Conservation (phyloP, 2,329 filamentous ascomycete genomes). For the Beauveria asiatica region DNA sequence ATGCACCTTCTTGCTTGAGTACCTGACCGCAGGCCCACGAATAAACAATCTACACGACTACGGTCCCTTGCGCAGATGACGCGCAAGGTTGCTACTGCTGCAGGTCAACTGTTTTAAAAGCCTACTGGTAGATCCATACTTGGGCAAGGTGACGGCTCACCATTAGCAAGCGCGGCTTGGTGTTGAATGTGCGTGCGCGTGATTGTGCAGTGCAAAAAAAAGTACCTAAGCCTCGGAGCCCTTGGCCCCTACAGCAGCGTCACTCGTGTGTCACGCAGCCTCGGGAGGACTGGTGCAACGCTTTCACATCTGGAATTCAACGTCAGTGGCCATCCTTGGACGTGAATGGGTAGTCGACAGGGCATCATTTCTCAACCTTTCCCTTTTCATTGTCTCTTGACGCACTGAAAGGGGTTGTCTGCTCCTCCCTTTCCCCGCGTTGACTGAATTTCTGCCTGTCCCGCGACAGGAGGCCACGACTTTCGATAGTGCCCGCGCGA, state of each 20-base stretch:
- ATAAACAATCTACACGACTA: not conserved
- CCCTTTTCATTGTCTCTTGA: not conserved
- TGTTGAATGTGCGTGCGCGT: not conserved
- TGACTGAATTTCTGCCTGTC: not conserved
- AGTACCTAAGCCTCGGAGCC: not conserved
- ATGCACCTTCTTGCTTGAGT: not conserved
- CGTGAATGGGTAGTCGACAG: not conserved
- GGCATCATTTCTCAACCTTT: not conserved
- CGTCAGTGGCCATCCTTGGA: not conserved
- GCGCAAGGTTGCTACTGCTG: slow-evolving; percentile 2
- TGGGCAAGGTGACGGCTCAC: not conserved
- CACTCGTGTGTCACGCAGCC: slow-evolving; percentile 1
- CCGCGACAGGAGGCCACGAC: not conserved
- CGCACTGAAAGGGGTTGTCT: not conserved
- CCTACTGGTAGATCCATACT: not conserved
- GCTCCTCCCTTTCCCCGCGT: not conserved
- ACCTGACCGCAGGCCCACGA: not conserved
- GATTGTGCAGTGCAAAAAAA: slow-evolving; percentile 4
- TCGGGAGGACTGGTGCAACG: not conserved
- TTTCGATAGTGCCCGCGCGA: not conserved
- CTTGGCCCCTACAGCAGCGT: not conserved
- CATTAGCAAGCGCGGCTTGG: not conserved
- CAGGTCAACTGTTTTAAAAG: slow-evolving; percentile 2
- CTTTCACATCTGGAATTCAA: not conserved
- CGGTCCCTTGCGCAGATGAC: slow-evolving; percentile 1